Evolutionary conservation across 768 basidiomycete genomes (phyloP).

Genomic region (Trametes elegans): DNA sequence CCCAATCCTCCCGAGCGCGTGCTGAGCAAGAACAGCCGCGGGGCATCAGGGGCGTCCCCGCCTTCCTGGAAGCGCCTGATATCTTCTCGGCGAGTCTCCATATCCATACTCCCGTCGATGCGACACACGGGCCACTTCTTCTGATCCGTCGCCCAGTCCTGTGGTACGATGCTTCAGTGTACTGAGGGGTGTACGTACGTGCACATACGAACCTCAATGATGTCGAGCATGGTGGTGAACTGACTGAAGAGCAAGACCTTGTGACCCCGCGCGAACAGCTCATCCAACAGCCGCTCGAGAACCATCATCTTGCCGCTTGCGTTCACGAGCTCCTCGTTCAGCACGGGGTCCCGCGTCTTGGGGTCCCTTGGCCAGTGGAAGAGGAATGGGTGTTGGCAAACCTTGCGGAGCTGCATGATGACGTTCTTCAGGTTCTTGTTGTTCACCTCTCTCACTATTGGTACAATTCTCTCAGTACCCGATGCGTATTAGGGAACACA

Average conservation of each 20-base stretch:
- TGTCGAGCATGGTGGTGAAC: constrained; percentile 94
- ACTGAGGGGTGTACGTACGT: not conserved
- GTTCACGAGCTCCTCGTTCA: constrained; percentile 80
- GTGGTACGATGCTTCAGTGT: constrained; percentile 6
- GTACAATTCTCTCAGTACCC: not conserved
- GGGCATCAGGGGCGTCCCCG: constrained; percentile 59
- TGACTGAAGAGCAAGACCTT: constrained; percentile 90
- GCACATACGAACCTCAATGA: constrained; percentile 69
- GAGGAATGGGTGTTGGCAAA: constrained; percentile 89
- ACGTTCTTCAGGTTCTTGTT: constrained; percentile 90
- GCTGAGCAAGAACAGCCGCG: constrained; percentile 74
- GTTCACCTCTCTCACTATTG: constrained; percentile 76
- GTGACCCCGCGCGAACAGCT: constrained; percentile 75
- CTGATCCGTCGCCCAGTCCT: constrained; percentile 86
- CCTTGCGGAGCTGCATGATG: constrained; percentile 96
- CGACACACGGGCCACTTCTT: constrained; percentile 86
- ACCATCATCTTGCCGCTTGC: constrained; percentile 98
- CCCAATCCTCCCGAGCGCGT: constrained; percentile 80
- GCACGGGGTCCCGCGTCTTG: constrained; percentile 53
- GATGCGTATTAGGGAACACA: not conserved
- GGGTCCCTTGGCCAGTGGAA: constrained; percentile 82
- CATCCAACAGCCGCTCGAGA: constrained; percentile 81
- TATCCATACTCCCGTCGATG: constrained; percentile 85
- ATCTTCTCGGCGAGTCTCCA: constrained; percentile 78
- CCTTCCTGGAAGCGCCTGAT: constrained; percentile 83